Evolutionary conservation across 2,329 filamentous ascomycete species (phyloP).

Genomic region (Aspergillus puulaauensis): DNA sequence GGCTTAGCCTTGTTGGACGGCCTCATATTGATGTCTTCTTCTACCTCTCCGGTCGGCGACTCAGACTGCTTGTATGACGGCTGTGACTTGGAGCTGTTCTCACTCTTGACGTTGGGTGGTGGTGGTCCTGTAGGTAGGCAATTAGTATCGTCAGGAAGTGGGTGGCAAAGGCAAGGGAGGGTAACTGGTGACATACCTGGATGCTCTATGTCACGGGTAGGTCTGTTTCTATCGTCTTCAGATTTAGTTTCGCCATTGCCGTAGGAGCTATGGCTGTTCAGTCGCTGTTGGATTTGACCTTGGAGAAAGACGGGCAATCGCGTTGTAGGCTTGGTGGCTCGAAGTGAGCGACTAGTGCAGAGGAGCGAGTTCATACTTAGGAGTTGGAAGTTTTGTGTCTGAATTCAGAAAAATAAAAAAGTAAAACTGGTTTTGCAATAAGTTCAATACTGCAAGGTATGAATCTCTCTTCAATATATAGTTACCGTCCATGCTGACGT

Average conservation of each 20-base stretch:
- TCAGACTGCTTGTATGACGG: constrained; percentile 5
- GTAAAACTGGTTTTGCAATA: not conserved
- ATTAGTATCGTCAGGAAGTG: not conserved
- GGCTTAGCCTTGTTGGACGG: constrained; percentile 37
- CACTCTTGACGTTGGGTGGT: constrained; percentile 19
- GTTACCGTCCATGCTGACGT: not conserved
- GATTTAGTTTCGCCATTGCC: constrained; percentile 15
- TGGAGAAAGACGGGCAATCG: not conserved
- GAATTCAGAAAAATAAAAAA: not conserved
- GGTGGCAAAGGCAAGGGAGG: not conserved
- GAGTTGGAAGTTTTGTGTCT: not conserved
- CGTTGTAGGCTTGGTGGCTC: not conserved
- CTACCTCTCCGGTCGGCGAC: not conserved
- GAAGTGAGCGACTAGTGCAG: not conserved
- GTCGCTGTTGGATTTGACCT: not conserved
- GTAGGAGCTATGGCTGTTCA: constrained; percentile 22
- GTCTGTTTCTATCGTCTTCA: constrained; percentile 9
- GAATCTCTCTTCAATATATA: not conserved
- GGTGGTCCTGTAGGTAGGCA: constrained; percentile 17
- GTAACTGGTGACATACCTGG: constrained; percentile 16
- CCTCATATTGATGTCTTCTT: constrained; percentile 16
- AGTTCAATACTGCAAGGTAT: not conserved
- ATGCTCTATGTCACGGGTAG: constrained; percentile 24
- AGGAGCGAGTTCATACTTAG: not conserved
- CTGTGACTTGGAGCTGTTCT: not conserved